Evolutionary conservation across 768 basidiomycete genomes (phyloP), one percentile per base, ranked within the genome.

Genomic region (Hydnum rufescens): DNA sequence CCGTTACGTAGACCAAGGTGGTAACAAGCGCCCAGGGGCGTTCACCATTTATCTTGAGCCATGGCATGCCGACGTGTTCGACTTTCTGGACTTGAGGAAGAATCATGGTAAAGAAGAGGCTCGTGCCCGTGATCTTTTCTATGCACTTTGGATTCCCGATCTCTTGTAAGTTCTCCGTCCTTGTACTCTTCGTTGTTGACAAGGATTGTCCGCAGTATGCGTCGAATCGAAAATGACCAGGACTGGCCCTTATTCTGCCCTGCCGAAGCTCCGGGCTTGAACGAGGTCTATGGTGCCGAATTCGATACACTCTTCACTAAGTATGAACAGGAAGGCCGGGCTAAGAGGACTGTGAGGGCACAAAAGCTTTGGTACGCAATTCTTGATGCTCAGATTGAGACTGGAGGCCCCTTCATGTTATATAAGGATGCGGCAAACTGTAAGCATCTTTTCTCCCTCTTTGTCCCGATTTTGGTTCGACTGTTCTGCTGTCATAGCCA

Each of bases 361-460:
- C 95, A 97, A 66, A 96, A 97, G 68, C 75, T 99, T 32, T 99
- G 95, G 93, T 96, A 93, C 64, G 89, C 90, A 31, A 79, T 97
- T 58, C 70, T 97, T 36, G 95, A 97, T 62, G 79, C 90, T 8
- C 95, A 99, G 67, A 89, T 93, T 59, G 93, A 99, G 69, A 99
- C 95, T 1, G 95, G 95, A 49, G 82, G 82, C n/a, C 95, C 95
- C 0, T 99, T 96, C 71, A 97, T 97, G 88, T 71, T 87, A 26
- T 99, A 97, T 75, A 99, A 99, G 70, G 93, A 97, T 62, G 75
- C 88, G 36, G 81, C 84, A 54, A 99, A 99, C 64, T 67, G 88
- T 90, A 60, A 52, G 82, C 68, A n/a, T 30, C 32, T 51, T 29
- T 28, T 52, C 51, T 43, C 36, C 54, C 5, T 32, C 43, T 29